Evolutionary conservation across 352 stramenopile species (phyloP).

Genomic region (Phytophthora tentaculata): DNA sequence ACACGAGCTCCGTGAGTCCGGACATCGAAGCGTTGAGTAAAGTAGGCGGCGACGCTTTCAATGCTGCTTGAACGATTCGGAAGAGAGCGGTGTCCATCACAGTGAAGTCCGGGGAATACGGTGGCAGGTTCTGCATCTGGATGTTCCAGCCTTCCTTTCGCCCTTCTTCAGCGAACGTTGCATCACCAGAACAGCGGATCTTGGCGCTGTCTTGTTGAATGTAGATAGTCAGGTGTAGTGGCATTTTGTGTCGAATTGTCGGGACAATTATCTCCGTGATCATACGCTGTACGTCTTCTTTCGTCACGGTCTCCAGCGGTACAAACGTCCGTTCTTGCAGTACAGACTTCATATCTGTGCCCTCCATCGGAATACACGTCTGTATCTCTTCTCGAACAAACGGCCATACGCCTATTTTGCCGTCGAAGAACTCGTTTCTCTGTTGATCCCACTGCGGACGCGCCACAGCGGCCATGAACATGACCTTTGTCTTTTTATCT

Average conservation of each 20-base stretch:
- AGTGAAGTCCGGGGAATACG: conserved; percentile 52
- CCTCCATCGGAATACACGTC: neutral
- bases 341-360: conserved; percentile 3
- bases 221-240: conserved; percentile 42
- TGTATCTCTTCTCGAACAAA: conserved; percentile 37
- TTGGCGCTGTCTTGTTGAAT: conserved; percentile 56
- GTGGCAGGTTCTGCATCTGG: conserved; percentile 42
- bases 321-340: conserved; percentile 15
- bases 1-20: conserved; percentile 37
- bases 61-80: conserved; percentile 31
- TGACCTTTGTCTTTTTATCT: conserved; percentile 48
- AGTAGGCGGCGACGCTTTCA: conserved; percentile 29
- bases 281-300: conserved; percentile 54
- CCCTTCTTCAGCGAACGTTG: conserved; percentile 42
- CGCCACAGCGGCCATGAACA: conserved; percentile 53
- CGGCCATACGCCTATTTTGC: conserved; percentile 55
- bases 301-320: conserved; percentile 42
- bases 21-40: conserved; percentile 10
- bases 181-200: conserved; percentile 42
- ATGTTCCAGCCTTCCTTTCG: conserved; percentile 48
- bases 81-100: conserved; percentile 49
- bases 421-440: conserved; percentile 44
- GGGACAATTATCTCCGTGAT: conserved; percentile 42
- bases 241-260: conserved; percentile 43
- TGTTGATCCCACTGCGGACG: conserved; percentile 47